A percentile compares a stretch with the other conserved stretches of the same genome.
Evolutionary conservation across 2,329 filamentous ascomycete species (phyloP).

Genomic region (Dactylellina parvicollis): DNA sequence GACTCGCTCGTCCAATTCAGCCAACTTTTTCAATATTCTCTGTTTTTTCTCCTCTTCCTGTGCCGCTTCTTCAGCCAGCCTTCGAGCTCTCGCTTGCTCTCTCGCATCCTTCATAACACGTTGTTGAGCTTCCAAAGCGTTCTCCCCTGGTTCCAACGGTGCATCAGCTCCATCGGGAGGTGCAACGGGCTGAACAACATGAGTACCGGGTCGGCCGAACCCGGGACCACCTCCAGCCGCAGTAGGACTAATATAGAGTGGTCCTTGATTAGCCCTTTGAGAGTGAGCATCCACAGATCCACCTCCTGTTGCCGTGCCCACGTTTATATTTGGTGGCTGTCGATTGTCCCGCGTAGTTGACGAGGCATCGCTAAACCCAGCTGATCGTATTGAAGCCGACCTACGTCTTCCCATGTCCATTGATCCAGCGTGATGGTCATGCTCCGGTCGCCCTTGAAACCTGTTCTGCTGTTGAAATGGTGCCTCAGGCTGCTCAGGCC

Average conservation of each 20-base stretch:
- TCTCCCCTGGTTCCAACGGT: slow-evolving; percentile 62
- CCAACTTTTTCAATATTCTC: slow-evolving; percentile 68
- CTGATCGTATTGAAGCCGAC: slow-evolving; percentile 37
- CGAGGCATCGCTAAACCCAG: slow-evolving; percentile 42
- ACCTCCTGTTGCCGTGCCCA: slow-evolving; percentile 8
- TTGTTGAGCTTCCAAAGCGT: slow-evolving; percentile 72
- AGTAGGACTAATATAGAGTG: slow-evolving; percentile 42
- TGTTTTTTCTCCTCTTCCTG: slow-evolving; percentile 77
- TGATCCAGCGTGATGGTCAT: slow-evolving; percentile 6
- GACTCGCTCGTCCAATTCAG: slow-evolving; percentile 63
- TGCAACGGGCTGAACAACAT: slow-evolving; percentile 59
- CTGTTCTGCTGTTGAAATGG: slow-evolving; percentile 35
- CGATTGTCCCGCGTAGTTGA: slow-evolving; percentile 34
- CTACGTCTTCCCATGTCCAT: slow-evolving; percentile 37
- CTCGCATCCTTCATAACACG: slow-evolving; percentile 75
- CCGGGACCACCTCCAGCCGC: slow-evolving; percentile 38
- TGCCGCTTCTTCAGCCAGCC: slow-evolving; percentile 74
- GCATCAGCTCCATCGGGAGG: slow-evolving; percentile 59
- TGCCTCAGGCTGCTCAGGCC: slow-evolving; percentile 29
- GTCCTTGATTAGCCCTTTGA: slow-evolving; percentile 25
- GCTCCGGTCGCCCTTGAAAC: slow-evolving; percentile 29
- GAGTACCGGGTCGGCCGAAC: slow-evolving; percentile 62
- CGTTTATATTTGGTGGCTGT: slow-evolving; percentile 19
- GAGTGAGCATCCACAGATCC: slow-evolving; percentile 9
- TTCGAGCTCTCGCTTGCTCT: slow-evolving; percentile 74